phyloP scores from a whole-genome alignment of 2,329 filamentous ascomycete genomes.

The Fusarium sacchari region DNA sequence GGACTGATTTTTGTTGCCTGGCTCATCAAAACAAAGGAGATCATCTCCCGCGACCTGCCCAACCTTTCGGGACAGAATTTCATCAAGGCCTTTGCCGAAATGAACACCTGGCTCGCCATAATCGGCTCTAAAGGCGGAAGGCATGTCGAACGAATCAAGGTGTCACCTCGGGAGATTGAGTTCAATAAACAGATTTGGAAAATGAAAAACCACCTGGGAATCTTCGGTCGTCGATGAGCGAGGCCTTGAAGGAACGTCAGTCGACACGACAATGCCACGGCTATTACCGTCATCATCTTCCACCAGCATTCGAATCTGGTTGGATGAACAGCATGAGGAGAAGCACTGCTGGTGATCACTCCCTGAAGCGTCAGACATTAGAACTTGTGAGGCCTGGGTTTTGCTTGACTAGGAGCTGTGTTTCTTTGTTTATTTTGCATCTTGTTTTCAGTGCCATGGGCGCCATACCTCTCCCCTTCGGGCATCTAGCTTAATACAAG shows the following conservation, averaged over 20 bases:
- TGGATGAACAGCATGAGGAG: too few relatives aligned
- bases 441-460: neutral
- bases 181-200: rapidly evolving
- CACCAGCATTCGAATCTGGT: neutral
- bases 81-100: neutral
- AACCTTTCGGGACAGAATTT: neutral
- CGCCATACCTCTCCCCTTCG: neutral
- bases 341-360: too few relatives aligned
- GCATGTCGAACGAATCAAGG: neutral
- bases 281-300: neutral
- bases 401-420: too few relatives aligned
- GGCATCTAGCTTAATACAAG: neutral
- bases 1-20: neutral
- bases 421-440: neutral
- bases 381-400: too few relatives aligned
- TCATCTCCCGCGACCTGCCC: neutral
- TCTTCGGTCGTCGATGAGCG: neutral
- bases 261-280: neutral
- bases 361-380: too few relatives aligned
- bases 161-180: neutral
- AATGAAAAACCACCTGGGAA: neutral
- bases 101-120: neutral
- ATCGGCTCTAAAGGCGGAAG: neutral
- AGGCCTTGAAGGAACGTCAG: neutral
- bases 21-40: neutral